Evolutionary conservation across 306 rosid genomes (phyloP).

Genomic region (Arachis hypogaea): DNA sequence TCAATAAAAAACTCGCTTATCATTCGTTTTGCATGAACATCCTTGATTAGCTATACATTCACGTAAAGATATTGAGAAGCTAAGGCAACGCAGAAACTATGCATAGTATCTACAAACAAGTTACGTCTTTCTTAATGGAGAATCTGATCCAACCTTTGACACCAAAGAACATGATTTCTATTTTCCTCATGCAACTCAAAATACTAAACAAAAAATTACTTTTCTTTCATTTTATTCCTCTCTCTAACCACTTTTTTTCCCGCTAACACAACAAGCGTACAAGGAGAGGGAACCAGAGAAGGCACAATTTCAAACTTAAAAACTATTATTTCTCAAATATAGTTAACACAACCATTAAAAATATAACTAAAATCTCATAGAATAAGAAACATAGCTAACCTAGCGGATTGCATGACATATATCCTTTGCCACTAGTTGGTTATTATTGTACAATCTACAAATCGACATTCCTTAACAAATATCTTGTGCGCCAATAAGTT

Average conservation of each 20-base stretch:
- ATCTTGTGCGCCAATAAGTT: too few species aligned
- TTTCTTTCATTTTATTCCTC: too few species aligned
- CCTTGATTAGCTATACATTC: neutral
- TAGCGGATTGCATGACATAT: neutral
- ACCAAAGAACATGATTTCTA: neutral
- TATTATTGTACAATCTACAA: too few species aligned
- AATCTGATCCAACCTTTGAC: neutral
- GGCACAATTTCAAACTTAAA: too few species aligned
- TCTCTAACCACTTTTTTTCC: too few species aligned
- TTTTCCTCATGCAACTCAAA: neutral
- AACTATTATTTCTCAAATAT: too few species aligned
- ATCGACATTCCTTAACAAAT: too few species aligned
- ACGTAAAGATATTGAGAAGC: neutral
- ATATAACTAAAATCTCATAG: neutral
- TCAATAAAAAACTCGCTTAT: neutral
- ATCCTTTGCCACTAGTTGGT: neutral
- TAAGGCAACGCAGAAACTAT: neutral
- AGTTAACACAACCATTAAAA: too few species aligned
- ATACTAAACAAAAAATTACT: neutral
- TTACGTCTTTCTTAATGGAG: neutral
- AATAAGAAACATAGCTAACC: neutral
- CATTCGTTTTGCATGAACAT: neutral
- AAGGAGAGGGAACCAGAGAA: too few species aligned
- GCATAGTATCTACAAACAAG: neutral
- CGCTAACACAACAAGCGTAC: too few species aligned